Evolutionary conservation across 179 eudicot genomes (phyloP), one percentile per base, ranked within the genome.

Genomic region (Carnegiea gigantea): DNA sequence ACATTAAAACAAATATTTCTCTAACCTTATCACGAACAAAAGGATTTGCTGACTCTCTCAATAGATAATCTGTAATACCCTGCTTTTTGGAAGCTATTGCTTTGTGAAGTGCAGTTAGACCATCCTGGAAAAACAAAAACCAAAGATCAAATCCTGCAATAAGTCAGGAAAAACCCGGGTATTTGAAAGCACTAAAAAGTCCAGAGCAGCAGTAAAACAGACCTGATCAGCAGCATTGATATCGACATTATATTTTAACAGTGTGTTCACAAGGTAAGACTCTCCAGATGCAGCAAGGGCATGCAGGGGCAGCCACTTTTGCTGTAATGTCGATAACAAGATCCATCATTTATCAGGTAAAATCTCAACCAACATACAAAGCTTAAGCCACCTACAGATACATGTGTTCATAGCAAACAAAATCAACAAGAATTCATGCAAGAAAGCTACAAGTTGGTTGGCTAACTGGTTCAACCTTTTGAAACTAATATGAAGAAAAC

Each of bases 11-110:
- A 44, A 44, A 20, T 60, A 9, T 76, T 70, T 40, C 46, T 77
- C 93, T 87, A 78, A 96, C 99, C 85, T 92, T 85, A 79, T 96
- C 99, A 44, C 89, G 89, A 81, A 89, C 89, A 88, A 93, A 86
- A 54, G 98, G 93, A 84, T 94, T 90, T 68, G 95, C 93, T 40
- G 99, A 96, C 86, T 96, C 97, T 88, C 97, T 91, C 85, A 96
- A 82, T 46, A 94, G 89, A 87, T 73, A 90, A 83, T 91, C 90
- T 65, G 87, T 87, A 38, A 96, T 85, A 72, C 98, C 98, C 84
- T 92, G 98, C 88, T 94, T 94, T 83, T 93, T 94, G 88, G 91
- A 86, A 77, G 88, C 88, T 77, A 92, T 89, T 80, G 98, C 97
- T 89, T 83, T 96, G 86, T 96, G 99, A 85, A 96, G 89, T 46